Conservation (phyloP, 148 eudicot genomes). For the Hydrangea macrophylla region DNA sequence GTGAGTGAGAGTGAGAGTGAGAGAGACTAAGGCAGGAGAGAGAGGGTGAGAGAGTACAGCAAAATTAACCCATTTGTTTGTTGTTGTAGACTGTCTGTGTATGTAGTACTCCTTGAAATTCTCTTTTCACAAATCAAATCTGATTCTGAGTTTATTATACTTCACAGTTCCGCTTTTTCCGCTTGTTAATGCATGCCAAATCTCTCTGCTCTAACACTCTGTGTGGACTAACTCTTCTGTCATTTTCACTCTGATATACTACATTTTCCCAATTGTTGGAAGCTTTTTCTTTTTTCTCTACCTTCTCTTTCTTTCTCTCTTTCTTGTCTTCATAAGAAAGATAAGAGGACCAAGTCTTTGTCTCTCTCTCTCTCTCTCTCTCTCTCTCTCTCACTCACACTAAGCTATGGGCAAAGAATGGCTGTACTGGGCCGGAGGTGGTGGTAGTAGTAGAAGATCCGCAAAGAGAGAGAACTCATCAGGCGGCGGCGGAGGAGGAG, state of each 20-base stretch:
- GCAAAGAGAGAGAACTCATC: not conserved
- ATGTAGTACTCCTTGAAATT: too few species aligned
- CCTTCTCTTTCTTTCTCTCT: too few species aligned
- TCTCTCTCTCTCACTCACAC: too few species aligned
- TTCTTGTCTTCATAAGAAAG: not conserved
- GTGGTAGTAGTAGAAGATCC: conserved; percentile 14
- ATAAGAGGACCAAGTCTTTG: not conserved
- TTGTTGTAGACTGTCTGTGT: too few species aligned
- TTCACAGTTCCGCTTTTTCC: conserved; percentile 26
- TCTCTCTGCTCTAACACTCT: not conserved
- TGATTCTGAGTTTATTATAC: conserved; percentile 5
- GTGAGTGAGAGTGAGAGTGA: conserved; percentile 10
- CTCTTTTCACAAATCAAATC: not conserved
- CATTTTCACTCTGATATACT: conserved; percentile 26
- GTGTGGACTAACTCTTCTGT: conserved; percentile 14
- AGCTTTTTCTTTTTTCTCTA: too few species aligned
- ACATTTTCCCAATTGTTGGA: not conserved
- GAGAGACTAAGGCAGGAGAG: not conserved
- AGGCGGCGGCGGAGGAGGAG: too few species aligned
- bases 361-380: too few species aligned
- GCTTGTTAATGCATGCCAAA: not conserved
- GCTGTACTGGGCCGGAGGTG: conserved; percentile 59
- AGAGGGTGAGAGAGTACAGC: not conserved
- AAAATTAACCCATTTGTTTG: too few species aligned
- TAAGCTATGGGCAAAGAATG: conserved; percentile 69